Evolutionary conservation across 129 eudicot genomes (phyloP).

Genomic region (Flaveria bidentis): DNA sequence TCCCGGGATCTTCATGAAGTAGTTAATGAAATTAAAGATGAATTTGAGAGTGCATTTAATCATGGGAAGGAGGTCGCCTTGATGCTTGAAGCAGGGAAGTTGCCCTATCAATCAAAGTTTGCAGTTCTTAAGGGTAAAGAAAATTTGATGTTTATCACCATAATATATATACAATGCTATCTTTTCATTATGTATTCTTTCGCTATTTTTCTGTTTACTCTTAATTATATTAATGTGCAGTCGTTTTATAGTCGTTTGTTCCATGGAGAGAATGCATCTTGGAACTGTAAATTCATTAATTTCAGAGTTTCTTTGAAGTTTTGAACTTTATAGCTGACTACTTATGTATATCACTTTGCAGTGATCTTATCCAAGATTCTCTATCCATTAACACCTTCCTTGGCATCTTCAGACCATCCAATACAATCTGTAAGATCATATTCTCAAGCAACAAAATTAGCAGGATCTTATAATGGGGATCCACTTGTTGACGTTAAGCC

Average conservation of each 20-base stretch:
- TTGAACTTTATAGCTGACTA: slow-evolving; percentile 9
- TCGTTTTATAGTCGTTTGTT: background rate
- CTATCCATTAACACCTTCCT: slow-evolving; percentile 47
- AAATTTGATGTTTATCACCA: slow-evolving; percentile 20
- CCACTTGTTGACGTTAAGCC: slow-evolving; percentile 38
- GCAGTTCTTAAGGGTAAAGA: slow-evolving; percentile 64
- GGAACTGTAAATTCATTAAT: background rate
- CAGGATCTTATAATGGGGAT: slow-evolving; percentile 61
- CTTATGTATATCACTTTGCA: slow-evolving; percentile 36
- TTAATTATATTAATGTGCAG: background rate
- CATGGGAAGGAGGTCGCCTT: slow-evolving; percentile 88
- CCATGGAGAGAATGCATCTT: background rate
- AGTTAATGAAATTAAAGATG: slow-evolving; percentile 75
- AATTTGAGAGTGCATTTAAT: slow-evolving; percentile 69
- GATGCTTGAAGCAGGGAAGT: slow-evolving; percentile 90
- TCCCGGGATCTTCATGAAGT: slow-evolving; percentile 85
- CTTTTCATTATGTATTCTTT: background rate
- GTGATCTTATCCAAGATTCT: slow-evolving; percentile 64
- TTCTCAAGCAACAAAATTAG: slow-evolving; percentile 53
- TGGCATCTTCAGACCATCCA: slow-evolving; percentile 38
- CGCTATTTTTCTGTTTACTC: background rate
- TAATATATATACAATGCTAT: slow-evolving; percentile 4
- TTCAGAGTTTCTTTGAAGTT: background rate
- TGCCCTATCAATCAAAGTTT: slow-evolving; percentile 73
- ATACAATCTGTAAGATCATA: slow-evolving; percentile 49